Evolutionary conservation across 345 rosid species (phyloP), one percentile per base, ranked within the genome.

Genomic region (Nephelium lappaceum): DNA sequence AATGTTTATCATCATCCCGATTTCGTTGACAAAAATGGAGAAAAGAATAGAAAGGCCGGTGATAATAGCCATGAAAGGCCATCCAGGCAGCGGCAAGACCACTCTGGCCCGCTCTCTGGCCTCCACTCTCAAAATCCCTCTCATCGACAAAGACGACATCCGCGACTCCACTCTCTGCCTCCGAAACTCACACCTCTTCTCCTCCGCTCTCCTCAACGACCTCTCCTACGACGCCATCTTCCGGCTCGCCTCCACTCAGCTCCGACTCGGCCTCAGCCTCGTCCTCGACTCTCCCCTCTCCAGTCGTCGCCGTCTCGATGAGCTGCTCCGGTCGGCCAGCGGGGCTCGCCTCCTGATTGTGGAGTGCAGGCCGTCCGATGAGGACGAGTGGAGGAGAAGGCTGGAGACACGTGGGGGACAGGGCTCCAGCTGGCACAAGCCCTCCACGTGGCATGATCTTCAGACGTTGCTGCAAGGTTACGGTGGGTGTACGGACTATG

Each of bases 61-160:
- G 45, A 83, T 91, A 80, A 70, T 89, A 71, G 91, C 92, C 23
- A 91, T 90, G 95, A 89, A 89, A 81, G 95, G 95, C 15, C 95
- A 89, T 83, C 93, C 95, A 0, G 92, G 95, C 61, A 85, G 89
- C 1, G 93, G 95, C 47, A 91, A 91, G 73, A 81, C 85, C 71
- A 88, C 95, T 18, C 53, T 91, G 6, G 91, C 95, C 58, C 67
- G 15, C 11, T 75, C 87, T 51, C 55, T 91, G 24, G 86, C 95
- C 31, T 76, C 90, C 0, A 21, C 89, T 67, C 88, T 91, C 79
- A 77, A 70, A 68, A 38, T 91, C 89, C 93, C 93, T 21, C 91
- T 91, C 84, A 58, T 87, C 25, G 92, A 90, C 82, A 91, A 91
- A 84, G 95, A 91, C 80, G 93, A 91, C 78, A 79, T 91, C 73